Conservation (phyloP, 2,329 filamentous ascomycete species). For the Talaromyces marneffei region DNA sequence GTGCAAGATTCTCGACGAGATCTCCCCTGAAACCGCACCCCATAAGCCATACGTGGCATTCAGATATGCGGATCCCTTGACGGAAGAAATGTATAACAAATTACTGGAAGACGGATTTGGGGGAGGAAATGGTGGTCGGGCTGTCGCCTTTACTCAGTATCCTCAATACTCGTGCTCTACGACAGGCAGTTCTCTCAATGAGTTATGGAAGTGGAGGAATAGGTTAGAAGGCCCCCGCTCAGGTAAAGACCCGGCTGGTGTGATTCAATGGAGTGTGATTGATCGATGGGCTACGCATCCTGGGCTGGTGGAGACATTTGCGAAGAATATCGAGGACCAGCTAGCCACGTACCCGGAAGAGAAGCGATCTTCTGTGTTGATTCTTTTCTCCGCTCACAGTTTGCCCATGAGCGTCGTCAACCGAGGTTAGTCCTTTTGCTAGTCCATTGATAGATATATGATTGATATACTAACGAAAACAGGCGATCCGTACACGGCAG, state of each 20-base stretch:
- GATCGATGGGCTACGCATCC: constrained; percentile 93
- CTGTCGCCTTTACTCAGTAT: constrained; percentile 96
- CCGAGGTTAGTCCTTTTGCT: constrained; percentile 53
- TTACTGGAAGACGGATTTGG: constrained; percentile 87
- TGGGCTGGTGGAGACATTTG: constrained; percentile 86
- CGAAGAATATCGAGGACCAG: constrained; percentile 82
- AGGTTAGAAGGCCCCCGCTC: constrained; percentile 69
- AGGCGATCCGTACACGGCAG: constrained; percentile 91
- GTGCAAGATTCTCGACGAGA: constrained; percentile 92
- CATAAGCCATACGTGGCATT: constrained; percentile 98
- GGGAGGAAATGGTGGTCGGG: constrained; percentile 79
- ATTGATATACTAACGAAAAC: constrained; percentile 5
- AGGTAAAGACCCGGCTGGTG: constrained; percentile 53
- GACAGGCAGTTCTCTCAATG: constrained; percentile 91
- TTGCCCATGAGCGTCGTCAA: constrained; percentile 97
- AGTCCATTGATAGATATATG: not conserved
- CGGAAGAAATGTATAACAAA: constrained; percentile 83
- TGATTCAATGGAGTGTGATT: constrained; percentile 94
- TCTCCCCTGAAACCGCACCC: constrained; percentile 86
- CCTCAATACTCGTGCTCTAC: constrained; percentile 98
- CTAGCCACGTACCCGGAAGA: constrained; percentile 79
- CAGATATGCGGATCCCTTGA: constrained; percentile 87
- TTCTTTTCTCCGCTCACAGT: constrained; percentile 93
- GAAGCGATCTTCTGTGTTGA: constrained; percentile 68
- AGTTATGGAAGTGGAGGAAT: constrained; percentile 95